Evolutionary conservation across 2,329 filamentous ascomycete genomes (phyloP).

Genomic region (Colletotrichum salicis): DNA sequence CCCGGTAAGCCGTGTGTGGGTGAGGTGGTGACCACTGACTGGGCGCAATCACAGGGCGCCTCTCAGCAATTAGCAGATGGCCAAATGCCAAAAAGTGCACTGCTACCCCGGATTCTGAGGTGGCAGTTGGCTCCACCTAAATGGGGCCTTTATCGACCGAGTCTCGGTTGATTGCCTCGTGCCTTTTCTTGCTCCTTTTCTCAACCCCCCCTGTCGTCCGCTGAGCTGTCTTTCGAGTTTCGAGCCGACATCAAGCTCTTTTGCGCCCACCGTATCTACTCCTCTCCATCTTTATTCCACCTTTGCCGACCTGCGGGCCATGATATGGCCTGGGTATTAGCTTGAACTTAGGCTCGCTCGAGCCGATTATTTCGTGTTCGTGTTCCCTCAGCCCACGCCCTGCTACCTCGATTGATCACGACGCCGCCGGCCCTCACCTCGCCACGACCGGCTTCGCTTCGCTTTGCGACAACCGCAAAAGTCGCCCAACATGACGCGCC

Average conservation of each 20-base stretch:
- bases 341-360: constrained; percentile 29
- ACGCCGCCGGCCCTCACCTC: background rate
- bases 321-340: constrained; percentile 34
- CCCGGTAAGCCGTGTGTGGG: background rate
- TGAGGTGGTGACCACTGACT: too few relatives aligned
- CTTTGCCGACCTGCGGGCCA: constrained; percentile 15
- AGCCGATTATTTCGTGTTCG: constrained; percentile 33
- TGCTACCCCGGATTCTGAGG: constrained; percentile 34
- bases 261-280: constrained; percentile 2
- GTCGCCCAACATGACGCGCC: constrained; percentile 38
- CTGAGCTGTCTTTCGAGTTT: constrained; percentile 14
- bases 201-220: constrained; percentile 17
- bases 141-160: constrained; percentile 20
- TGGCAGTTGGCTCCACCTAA: constrained; percentile 19
- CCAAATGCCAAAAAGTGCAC: constrained; percentile 5
- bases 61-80: background rate
- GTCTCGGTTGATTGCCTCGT: constrained; percentile 15
- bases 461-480: constrained; percentile 15
- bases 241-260: constrained; percentile 24
- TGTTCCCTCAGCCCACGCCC: constrained; percentile 1
- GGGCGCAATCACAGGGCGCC: background rate
- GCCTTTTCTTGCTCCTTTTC: constrained; percentile 27
- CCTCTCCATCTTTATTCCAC: background rate
- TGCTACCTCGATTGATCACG: constrained; percentile 7
- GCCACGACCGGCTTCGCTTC: background rate